These are phyloP conservation scores for Candida insectalens DNA, from an alignment of 805 yeast genomes.

Conservation along the genomic window DNA sequence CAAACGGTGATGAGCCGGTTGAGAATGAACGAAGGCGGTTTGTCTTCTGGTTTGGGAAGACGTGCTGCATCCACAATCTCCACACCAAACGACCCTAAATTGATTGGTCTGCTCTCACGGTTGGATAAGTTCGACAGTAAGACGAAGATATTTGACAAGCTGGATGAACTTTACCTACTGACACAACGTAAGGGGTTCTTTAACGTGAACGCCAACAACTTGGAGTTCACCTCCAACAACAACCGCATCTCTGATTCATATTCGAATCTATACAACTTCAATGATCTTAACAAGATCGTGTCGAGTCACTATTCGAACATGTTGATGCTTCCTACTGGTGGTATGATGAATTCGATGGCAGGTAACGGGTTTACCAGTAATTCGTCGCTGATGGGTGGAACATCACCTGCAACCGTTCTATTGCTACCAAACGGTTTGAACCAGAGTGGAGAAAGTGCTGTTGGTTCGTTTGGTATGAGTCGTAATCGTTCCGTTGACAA, in stretches of 20 bases:
- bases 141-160: constrained; percentile 19
- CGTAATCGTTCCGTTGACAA: constrained; percentile 18
- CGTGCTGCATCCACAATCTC: constrained; percentile 18
- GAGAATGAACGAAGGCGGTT: no score
- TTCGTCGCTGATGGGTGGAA: no score
- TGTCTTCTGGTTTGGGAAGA: no score
- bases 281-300: constrained; percentile 17
- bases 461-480: not conserved
- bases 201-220: constrained; percentile 19
- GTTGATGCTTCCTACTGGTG: constrained; percentile 12
- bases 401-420: not conserved
- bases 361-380: constrained; percentile 8
- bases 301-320: constrained; percentile 15
- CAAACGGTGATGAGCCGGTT: no score
- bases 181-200: constrained; percentile 25
- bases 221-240: constrained; percentile 21
- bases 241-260: constrained; percentile 13
- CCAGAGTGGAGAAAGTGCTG: not conserved
- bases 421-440: not conserved
- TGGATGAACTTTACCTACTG: constrained; percentile 21
- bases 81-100: constrained; percentile 20
- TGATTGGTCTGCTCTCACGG: constrained; percentile 18
- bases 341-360: constrained; percentile 5
- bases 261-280: constrained; percentile 19
- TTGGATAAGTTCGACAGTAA: constrained; percentile 19